Conservation (phyloP, 78 protist species). For the Emiliania huxleyi region DNA sequence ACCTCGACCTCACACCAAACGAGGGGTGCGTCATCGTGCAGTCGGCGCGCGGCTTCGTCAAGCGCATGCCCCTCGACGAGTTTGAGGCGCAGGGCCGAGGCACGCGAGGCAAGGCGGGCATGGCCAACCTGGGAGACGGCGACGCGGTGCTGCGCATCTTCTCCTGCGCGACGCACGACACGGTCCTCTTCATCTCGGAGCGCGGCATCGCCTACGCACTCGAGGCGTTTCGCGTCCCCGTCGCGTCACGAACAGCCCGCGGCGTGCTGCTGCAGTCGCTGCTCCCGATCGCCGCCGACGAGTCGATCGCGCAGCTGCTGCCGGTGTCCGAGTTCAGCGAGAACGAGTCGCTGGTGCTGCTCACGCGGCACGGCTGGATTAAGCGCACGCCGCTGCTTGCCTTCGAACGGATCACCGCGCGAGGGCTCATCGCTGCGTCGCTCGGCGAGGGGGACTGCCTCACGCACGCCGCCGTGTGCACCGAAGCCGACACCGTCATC, state of each 20-base stretch:
- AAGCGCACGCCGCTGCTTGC: conserved; percentile 19
- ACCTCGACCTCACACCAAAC: neutral
- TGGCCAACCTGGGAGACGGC: neutral
- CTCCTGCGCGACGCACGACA: neutral
- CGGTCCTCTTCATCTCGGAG: neutral
- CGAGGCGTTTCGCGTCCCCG: conserved; percentile 1
- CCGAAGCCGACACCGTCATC: neutral
- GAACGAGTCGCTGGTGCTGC: neutral
- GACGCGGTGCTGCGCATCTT: neutral
- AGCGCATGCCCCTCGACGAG: neutral
- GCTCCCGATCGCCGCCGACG: neutral
- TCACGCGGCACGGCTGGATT: conserved; percentile 11
- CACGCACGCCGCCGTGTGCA: neutral
- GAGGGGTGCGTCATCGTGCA: neutral
- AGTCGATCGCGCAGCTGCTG: neutral
- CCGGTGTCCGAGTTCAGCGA: neutral
- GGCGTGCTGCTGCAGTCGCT: conserved; percentile 4
- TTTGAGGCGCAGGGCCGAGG: neutral
- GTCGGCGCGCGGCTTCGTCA: neutral
- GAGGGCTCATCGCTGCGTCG: neutral
- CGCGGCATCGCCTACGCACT: neutral
- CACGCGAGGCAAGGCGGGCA: neutral
- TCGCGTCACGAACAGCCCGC: conserved; percentile 4
- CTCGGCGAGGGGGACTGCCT: neutral
- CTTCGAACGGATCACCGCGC: neutral